Base-by-base conservation (phyloP, 2,329 filamentous ascomycete genomes). In the Harringtonia aguacate region DNA sequence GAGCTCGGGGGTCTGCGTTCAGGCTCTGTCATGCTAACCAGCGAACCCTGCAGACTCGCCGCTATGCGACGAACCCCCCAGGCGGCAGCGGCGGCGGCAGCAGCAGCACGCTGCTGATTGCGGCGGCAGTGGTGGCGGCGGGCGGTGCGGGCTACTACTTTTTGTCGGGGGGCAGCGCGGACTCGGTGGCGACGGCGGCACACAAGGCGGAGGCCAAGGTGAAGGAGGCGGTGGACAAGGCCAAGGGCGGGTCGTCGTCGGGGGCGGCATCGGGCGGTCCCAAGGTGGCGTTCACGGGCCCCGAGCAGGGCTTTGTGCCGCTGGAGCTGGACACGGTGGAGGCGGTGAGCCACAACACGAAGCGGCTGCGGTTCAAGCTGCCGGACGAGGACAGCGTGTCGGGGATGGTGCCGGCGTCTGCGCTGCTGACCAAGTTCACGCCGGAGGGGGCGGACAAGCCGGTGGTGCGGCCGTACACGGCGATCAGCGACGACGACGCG, bases 351-450 rank as follows among this genome's bases (percentile, higher is more conserved):
- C 84, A 89, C 74, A 97, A 97, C 73, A 94, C 88, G 56, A 97
- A 97, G 79, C 81, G 77, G 56, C 73, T 97, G 61, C 81, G 85
- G 55, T 97, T 98, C 67, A 79, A 82, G 57, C 79, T 97, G 36
- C 86, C 86, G 15, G 85, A 94, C 61, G 72, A 78, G 50, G 84
- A 95, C 61, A 78, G 83, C 65, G 82, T 94, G 43, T 90, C 86
- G 46, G 92, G 92, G 36, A 69, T 98, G 47, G 66, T 75, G 30
- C 70, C 95, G 50, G 80, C 90, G 46, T 95, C 86, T 75, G 89
- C 88, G 37, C 66, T 98, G 54, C 71, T 98, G 61, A 92, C 92
- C 53, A 95, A 94, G 69, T 95, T 80, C 74, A 87, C 94, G 71
- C 80, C 81, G 7, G 76, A 77, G n/a, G 79, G 81, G 48, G 81